Conservation (phyloP, 768 basidiomycete genomes). For the Pholiota molesta region DNA sequence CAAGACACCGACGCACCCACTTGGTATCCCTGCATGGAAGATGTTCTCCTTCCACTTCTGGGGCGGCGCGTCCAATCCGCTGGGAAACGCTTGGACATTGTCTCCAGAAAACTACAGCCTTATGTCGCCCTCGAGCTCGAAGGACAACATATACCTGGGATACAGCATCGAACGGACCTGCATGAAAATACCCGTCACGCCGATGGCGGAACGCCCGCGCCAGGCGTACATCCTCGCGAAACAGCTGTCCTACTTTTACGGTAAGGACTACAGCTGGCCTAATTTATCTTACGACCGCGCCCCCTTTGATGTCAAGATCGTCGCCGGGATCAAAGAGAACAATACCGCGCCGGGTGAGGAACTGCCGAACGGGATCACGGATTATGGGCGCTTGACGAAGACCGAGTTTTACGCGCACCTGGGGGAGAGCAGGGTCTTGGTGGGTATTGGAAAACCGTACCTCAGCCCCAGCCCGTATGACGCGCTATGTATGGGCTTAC, state of each 20-base stretch:
- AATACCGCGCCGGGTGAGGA: background rate
- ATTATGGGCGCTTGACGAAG: slow-evolving; percentile 3
- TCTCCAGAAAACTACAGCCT: slow-evolving; percentile 5
- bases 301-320: slow-evolving; percentile 3
- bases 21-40: slow-evolving; percentile 9
- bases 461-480: slow-evolving; percentile 9
- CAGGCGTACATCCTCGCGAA: slow-evolving; percentile 10
- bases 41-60: slow-evolving; percentile 13
- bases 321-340: background rate
- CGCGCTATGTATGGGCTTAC: slow-evolving; percentile 7
- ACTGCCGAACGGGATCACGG: background rate
- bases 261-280: slow-evolving; percentile 4
- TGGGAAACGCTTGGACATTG: slow-evolving; percentile 8
- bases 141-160: slow-evolving; percentile 7
- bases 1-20: background rate
- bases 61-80: slow-evolving; percentile 1
- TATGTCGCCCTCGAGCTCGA: background rate
- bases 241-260: background rate
- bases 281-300: background rate
- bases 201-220: background rate
- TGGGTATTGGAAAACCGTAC: slow-evolving; percentile 1
- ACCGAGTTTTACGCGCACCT: slow-evolving; percentile 5
- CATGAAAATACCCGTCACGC: slow-evolving; percentile 1
- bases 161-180: slow-evolving; percentile 8
- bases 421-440: background rate